phyloP scores from a whole-genome alignment of 176 grass and related monocot species.

The Oryza officinalis region DNA sequence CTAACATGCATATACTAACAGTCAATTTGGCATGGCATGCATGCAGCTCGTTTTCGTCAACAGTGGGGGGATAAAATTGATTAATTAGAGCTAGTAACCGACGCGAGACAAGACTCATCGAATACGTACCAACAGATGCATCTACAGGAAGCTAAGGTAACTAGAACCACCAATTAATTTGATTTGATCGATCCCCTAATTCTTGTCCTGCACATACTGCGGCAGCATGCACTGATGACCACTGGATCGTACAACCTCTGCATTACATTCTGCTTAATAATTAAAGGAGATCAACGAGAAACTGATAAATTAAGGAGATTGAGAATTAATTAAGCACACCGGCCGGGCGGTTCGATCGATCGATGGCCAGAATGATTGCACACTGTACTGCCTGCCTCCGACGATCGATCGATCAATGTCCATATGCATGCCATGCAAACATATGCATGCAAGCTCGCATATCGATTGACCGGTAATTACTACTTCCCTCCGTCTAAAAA shows the following conservation, averaged over 20 bases:
- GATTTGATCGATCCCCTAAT: slow-evolving; percentile 4
- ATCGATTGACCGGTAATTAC: not conserved
- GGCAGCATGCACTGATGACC: not conserved
- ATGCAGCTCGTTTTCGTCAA: not conserved
- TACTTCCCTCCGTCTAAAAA: no score
- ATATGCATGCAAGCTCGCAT: not conserved
- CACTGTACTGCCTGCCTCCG: no score
- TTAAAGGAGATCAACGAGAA: not conserved
- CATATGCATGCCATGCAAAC: no score
- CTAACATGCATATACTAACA: not conserved
- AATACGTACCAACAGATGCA: not conserved
- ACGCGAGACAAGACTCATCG: no score
- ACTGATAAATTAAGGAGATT: not conserved
- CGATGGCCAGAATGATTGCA: no score
- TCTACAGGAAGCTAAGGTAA: slow-evolving; percentile 5
- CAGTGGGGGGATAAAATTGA: not conserved
- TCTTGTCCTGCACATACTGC: not conserved
- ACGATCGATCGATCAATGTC: no score
- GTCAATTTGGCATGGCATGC: not conserved
- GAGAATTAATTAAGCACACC: no score
- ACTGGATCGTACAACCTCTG: not conserved
- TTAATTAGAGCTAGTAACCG: not conserved
- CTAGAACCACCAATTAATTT: not conserved
- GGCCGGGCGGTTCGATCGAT: no score
- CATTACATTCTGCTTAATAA: not conserved